Evolutionary conservation across 2,329 filamentous ascomycete species (phyloP).

Genomic region (Graphilbum ipis-grandicollis): DNA sequence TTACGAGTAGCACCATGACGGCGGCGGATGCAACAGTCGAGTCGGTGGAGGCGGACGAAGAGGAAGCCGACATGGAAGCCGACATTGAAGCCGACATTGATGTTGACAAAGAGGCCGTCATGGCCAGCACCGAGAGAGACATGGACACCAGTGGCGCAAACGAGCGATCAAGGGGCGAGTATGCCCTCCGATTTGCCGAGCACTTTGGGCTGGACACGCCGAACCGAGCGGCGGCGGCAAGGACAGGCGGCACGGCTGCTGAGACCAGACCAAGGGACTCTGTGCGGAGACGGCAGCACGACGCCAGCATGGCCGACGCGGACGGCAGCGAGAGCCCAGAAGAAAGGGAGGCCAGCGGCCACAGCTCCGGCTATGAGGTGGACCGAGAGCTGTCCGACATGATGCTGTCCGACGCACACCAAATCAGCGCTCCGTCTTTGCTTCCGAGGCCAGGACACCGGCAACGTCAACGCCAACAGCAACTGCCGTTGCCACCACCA

Average conservation of each 20-base stretch:
- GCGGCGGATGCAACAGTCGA: constrained; percentile 11
- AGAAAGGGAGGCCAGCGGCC: background rate
- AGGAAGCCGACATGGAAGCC: too few species aligned
- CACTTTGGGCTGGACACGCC: constrained; percentile 7
- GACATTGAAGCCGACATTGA: background rate
- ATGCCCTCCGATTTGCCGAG: constrained; percentile 3
- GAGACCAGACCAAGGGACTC: too few species aligned
- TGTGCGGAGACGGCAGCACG: background rate
- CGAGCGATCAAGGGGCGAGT: background rate
- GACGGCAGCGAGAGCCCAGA: background rate
- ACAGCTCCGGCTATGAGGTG: constrained; percentile 1
- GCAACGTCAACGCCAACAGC: background rate
- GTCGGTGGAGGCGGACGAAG: background rate
- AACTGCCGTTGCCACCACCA: constrained; percentile 2
- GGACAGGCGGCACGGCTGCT: background rate
- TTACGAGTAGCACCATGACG: constrained; percentile 31
- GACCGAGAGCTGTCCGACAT: constrained; percentile 7
- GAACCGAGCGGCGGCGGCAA: background rate
- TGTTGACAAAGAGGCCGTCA: background rate
- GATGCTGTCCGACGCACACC: constrained; percentile 7
- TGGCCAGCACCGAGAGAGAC: too few species aligned
- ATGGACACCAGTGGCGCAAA: too few species aligned
- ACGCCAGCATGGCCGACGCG: constrained; percentile 2
- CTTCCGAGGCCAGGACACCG: too few species aligned
- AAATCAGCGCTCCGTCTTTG: constrained; percentile 3